Base-by-base conservation (phyloP, 306 rosid genomes). In the Sophora flavescens region DNA sequence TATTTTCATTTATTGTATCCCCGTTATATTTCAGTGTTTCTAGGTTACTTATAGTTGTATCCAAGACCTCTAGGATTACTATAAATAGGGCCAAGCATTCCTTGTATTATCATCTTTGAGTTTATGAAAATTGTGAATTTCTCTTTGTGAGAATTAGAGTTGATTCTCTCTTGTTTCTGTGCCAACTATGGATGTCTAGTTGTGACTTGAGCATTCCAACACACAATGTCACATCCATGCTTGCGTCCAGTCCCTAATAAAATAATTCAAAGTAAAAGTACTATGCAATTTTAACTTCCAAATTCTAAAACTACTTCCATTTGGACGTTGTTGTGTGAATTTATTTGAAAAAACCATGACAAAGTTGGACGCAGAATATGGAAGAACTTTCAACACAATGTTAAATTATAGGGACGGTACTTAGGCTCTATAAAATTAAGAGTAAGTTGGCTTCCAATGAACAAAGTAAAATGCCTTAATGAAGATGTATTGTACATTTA, bases 401-500 rank as follows among this genome's bases (percentile, higher is more conserved):
- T 39, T 22, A 53, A 53, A 54, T 53, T 70, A n/a, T 32, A 69
- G 74, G 32, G 32, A 32, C 41, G 2, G 26, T 38, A 61, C 10
- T 74, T 10, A 30, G 32, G 79, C 70, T 57, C 48, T 74, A 58
- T 60, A 66, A 69, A 51, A 51, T 17, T 17, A 51, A 71, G 76
- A 28, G 38, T 14, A 56, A 68, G 53, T 52, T 41, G 48, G 73
- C 26, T 48, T 74, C 54, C 47, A 57, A 50, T 52, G 22, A 22
- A 22, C 22, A 22, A 22, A 22, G 22, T 66, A 18, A 78, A 53
- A 60, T 13, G 79, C 81, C 81, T 50, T 76, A 8, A 38, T 63
- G 36, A 48, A 67, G 81, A 79, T 75, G 60, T 81, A 81, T 82
- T 78, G 78, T 63, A 76, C 86, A 82, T 82, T 51, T 15, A 76